phyloP scores from a whole-genome alignment of 352 stramenopile genomes.

The Phytophthora citricola region DNA sequence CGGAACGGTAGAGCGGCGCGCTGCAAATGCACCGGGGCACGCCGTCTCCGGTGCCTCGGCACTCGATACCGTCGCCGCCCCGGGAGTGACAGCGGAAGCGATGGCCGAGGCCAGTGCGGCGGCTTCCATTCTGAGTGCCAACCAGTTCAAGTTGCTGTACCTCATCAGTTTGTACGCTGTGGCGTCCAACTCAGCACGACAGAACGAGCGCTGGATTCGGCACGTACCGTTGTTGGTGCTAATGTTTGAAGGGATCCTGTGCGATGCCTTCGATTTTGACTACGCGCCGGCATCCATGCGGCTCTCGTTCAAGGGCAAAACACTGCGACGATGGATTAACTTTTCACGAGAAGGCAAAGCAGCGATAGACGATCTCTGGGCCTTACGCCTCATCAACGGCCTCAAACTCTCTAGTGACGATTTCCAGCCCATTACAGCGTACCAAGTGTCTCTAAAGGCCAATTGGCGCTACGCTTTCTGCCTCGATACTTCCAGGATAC shows the following conservation, averaged over 20 bases:
- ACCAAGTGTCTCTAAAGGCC: conserved; percentile 93
- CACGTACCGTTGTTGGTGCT: conserved; percentile 96
- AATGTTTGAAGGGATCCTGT: conserved; percentile 96
- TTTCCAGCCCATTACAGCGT: conserved; percentile 96
- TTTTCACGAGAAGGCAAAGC: conserved; percentile 95
- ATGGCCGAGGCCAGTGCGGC: conserved; percentile 25
- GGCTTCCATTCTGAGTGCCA: conserved; percentile 84
- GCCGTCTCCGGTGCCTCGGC: conserved; percentile 12
- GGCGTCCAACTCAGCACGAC: conserved; percentile 84
- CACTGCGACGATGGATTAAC: conserved; percentile 91
- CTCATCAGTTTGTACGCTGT: conserved; percentile 95
- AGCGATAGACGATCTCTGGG: conserved; percentile 95
- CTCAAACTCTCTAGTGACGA: conserved; percentile 94
- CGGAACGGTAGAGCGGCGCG: conserved; percentile 25
- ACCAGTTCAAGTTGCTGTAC: conserved; percentile 97
- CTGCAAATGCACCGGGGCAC: conserved; percentile 17
- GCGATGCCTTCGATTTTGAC: conserved; percentile 96
- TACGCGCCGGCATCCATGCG: conserved; percentile 95
- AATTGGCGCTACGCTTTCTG: conserved; percentile 88
- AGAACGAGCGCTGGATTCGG: conserved; percentile 96
- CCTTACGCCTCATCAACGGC: conserved; percentile 93
- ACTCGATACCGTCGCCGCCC: conserved; percentile 15
- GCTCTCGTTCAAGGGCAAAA: conserved; percentile 92
- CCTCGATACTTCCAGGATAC: conserved; percentile 71
- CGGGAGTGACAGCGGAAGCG: conserved; percentile 18